Evolutionary conservation across 352 stramenopile genomes (phyloP).

Genomic region (Thalassiosira mediterranea): DNA sequence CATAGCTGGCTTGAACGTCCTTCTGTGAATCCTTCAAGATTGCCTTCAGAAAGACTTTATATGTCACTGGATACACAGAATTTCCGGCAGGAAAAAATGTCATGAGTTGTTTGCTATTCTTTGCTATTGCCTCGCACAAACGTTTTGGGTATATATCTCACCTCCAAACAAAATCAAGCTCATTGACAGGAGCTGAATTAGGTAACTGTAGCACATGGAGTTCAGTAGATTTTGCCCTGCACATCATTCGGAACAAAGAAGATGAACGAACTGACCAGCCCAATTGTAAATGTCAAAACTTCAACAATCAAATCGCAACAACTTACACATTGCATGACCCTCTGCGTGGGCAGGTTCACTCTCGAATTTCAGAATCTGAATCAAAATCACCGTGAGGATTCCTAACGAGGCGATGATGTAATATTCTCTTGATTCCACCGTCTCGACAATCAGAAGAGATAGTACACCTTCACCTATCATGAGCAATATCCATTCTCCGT

Average conservation of each 20-base stretch:
- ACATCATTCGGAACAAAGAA: background rate
- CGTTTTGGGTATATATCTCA: background rate
- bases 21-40: constrained; percentile 23
- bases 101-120: background rate
- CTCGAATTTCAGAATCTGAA: constrained; percentile 50
- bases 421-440: constrained; percentile 24
- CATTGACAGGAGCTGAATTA: constrained; percentile 45
- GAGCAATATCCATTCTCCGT: constrained; percentile 48
- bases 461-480: constrained; percentile 55
- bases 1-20: no score
- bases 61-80: no score
- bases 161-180: constrained; percentile 40
- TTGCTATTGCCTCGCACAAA: background rate
- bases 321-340: background rate
- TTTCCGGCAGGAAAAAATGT: background rate
- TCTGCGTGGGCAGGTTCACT: constrained; percentile 30
- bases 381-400: constrained; percentile 37
- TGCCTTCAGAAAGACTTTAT: constrained; percentile 23
- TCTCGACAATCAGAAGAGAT: constrained; percentile 51
- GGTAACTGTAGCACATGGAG: constrained; percentile 22
- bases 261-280: background rate
- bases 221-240: constrained; percentile 10
- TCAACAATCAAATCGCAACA: no score
- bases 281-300: no score
- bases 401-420: constrained; percentile 31